Evolutionary conservation across 2,329 filamentous ascomycete genomes (phyloP), one percentile per base, ranked within the genome.

Genomic region (Pseudogymnoascus sp.): DNA sequence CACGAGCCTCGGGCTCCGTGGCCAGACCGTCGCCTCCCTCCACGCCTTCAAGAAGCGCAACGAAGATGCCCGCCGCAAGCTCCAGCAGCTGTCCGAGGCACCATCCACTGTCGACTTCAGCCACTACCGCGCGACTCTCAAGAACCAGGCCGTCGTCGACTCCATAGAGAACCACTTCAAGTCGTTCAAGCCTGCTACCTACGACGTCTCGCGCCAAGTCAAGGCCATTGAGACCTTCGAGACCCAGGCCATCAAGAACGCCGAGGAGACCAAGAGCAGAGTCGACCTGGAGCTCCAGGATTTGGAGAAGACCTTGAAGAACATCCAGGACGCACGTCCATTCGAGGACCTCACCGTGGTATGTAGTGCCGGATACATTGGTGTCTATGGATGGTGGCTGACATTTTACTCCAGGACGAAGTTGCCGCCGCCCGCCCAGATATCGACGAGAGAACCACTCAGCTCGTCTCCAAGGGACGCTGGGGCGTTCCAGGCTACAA

Each of bases 11-110:
- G 92, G 92, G 76, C 90, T 99, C 76, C 90, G 90, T 76, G 94
- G 94, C 75, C 89, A 91, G 80, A 99, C 94, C 69, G 92, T 90
- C 69, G 79, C 87, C 71, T 88, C 92, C 64, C 90, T 99, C 64
- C 88, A 92, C 75, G 84, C 90, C 67, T 99, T 99, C 88, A 99
- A 99, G 85, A 94, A 96, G 86, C 92, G 94, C 80, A 96, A 97
- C 82, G 94, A 99, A 75, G 92, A 96, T 75, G 92, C 90, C 74
- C 92, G 92, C 78, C 92, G 94, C 81, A 92, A 92, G 79, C 82
- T 99, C 64, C 85, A 88, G 76, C 71, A 84, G 64, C 90, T 99
- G 62, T 85, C 84, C 65, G 90, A 96, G 77, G 86, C 88, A 74
- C 80, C 92, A 66, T 90, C 90, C 71, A 83, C 84, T 62, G 84